Base-by-base conservation (phyloP, 106 monocot species). In the Phalaenopsis equestris region DNA sequence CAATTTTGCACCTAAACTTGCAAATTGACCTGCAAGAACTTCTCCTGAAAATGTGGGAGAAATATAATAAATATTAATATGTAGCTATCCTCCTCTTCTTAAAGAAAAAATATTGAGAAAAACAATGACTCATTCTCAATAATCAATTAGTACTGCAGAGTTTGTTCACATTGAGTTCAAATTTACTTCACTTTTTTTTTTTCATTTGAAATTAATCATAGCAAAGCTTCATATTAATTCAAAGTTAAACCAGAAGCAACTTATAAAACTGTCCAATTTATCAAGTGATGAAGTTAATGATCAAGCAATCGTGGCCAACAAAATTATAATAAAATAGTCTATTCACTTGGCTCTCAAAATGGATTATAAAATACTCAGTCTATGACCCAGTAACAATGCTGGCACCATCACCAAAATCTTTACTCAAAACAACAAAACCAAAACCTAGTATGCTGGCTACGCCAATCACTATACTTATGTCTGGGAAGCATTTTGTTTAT, bases 1-100 rank as follows among this genome's bases (percentile, higher is more conserved):
- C 65, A 95, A 49, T 49, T 91, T 94, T 78, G 99, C 94, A 79
- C 94, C 99, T 64, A 99, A 85, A 77, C 58, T 76, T 15, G 85
- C 87, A 84, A 95, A 93, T 55, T 95, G 94, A 19, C 80, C 85
- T 16, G 94, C 94, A 83, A 95, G 90, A 76, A 83, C 64, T 67
- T 95, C 87, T 14, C 94, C 93, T 99, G 76, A 52, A 85, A 85
- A 57, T 79, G 38, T 4, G 79, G n/a, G 1, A 77, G n/a, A 72
- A 5, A 76, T 9, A 30, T 24, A 76, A 30, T 23, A 4, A 10
- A 30, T 76, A 76, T 74, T 11, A 36, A 43, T n/a, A 18, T 2
- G 43, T 19, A 36, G n/a, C 30, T 12, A 74, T 43, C 11, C 74
- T 30, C 30, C 30, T n/a, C 43, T 45, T 10, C 43, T 19, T 5